Evolutionary conservation across 2,329 filamentous ascomycete species (phyloP), one percentile per base, ranked within the genome.

Genomic region (Capronia americana): DNA sequence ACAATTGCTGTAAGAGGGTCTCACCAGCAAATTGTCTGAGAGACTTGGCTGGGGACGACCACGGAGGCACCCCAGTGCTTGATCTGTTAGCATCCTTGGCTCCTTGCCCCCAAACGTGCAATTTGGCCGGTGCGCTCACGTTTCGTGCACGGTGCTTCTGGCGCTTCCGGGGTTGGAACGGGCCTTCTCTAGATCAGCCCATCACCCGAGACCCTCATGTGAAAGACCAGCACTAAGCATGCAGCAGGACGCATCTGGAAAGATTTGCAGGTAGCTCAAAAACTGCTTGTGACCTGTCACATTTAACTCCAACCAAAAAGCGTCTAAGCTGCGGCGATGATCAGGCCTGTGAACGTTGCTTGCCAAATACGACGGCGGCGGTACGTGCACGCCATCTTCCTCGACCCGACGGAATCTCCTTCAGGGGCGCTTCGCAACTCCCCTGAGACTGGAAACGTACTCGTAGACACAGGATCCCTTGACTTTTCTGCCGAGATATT

Each of bases 121-220:
- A 55, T 17, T 14, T 55, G 28, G 28, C n/a, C 53, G 3, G 24
- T 55, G 28, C 4, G 23, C 48, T 28, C 48, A 26, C 48, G 20
- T 30, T 34, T 55, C 23, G 53, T 55, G 26, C 53, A 34, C 28
- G 14, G 53, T 30, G 53, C 26, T 17, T 28, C 14, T 53, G 48
- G 48, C 20, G 20, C 23, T 53, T 56, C 59, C 59, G 59, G 59
- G 59, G 59, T 62, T 62, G 59, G 59, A 48, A 56, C 51, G 59
- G 59, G 30, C 59, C 59, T 62, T 44, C 23, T 46, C 30, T 61
- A 44, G 58, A 23, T 12, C 58, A 53, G 28, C 14, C 58, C 53
- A 32, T 41, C 48, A 26, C 20, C 48, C 58, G 46, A 50, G 28
- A 14, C 58, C 28, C 30, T 53, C 41, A 32, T 28, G 58, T 28